A percentile compares a stretch with the other conserved stretches of the same genome.
Evolutionary conservation across 202 grass and related monocot species (phyloP).

Genomic region (Cymbopogon flexuosus): DNA sequence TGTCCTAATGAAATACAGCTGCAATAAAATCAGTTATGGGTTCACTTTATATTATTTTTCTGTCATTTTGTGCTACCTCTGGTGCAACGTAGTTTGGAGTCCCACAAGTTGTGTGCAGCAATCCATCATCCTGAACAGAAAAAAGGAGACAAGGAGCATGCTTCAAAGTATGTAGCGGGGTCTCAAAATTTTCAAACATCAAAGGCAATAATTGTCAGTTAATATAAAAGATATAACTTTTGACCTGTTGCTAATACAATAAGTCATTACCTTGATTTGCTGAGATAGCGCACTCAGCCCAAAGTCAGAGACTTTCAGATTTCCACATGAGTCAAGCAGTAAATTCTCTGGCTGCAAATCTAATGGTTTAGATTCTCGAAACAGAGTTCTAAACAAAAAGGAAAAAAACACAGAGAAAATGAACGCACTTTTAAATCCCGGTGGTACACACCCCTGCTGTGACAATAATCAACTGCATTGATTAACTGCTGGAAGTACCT

Average conservation of each 20-base stretch:
- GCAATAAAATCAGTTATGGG: neutral
- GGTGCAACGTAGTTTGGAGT: slow-evolving; percentile 87
- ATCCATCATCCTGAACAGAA: slow-evolving; percentile 60
- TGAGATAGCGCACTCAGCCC: slow-evolving; percentile 64
- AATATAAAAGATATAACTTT: neutral
- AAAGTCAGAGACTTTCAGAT: slow-evolving; percentile 75
- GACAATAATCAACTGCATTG: slow-evolving; percentile 85
- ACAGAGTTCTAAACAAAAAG: neutral
- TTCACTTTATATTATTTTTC: neutral
- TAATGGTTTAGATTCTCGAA: neutral
- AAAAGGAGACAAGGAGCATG: neutral
- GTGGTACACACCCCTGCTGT: slow-evolving; percentile 82
- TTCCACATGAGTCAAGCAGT: slow-evolving; percentile 59
- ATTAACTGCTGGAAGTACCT: slow-evolving; percentile 80
- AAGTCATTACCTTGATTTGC: slow-evolving; percentile 58
- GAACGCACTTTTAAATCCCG: slow-evolving; percentile 59
- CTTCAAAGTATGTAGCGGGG: neutral
- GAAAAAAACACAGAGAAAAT: neutral
- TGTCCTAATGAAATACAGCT: neutral
- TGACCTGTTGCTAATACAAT: neutral
- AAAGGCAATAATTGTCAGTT: neutral
- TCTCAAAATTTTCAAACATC: neutral
- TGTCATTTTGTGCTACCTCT: slow-evolving; percentile 35
- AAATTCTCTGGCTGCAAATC: slow-evolving; percentile 67
- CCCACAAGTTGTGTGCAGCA: slow-evolving; percentile 72